Evolutionary conservation across 805 yeast genomes (phyloP), one percentile per base, ranked within the genome.

Genomic region (Cyberlindnera subsufficiens): DNA sequence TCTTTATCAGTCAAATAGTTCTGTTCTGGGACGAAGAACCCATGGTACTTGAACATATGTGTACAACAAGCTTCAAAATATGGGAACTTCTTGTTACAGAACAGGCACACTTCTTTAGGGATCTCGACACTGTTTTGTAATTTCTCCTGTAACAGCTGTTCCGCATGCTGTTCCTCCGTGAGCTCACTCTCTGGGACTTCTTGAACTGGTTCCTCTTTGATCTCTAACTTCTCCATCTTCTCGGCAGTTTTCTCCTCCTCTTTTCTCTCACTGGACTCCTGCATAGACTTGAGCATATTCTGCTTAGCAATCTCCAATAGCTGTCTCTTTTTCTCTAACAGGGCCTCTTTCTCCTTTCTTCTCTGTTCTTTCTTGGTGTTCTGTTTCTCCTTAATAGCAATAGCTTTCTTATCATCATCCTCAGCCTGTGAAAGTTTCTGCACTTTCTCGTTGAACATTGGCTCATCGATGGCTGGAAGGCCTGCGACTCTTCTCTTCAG

Each of bases 401-500:
- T 49, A 1, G 33, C 47, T n/a, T 44, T 46, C 9, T 40, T 39
- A 4, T 47, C 47, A 6, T 49, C 54, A 4, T 53, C 59, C 38
- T 53, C 54, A 9, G 35, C 51, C 32, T 45, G 47, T 11, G 59
- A 42, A 41, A 64, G 39, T 22, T 56, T 58, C 32, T 61, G 58
- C 30, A 84, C 83, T 59, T 87, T 84, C 51, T 82, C 85, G 17
- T 85, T 86, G 63, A 85, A 85, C 2, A 74, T 64, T 32, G 72
- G 75, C 29, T 85, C 79, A 9, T 78, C 65, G 35, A 89, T 79
- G 0, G 95, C 78, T 17, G 95, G 95, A 47, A 89, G 67, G 37
- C 74, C 76, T 0, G 98, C 96, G 14, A 93, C 98, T 60, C 96
- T 75, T 69, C 99, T 80, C 61, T 93, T 93, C 55, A 93, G 74